phyloP scores from a whole-genome alignment of 805 yeast species.

The Cyberlindnera maclurae region DNA sequence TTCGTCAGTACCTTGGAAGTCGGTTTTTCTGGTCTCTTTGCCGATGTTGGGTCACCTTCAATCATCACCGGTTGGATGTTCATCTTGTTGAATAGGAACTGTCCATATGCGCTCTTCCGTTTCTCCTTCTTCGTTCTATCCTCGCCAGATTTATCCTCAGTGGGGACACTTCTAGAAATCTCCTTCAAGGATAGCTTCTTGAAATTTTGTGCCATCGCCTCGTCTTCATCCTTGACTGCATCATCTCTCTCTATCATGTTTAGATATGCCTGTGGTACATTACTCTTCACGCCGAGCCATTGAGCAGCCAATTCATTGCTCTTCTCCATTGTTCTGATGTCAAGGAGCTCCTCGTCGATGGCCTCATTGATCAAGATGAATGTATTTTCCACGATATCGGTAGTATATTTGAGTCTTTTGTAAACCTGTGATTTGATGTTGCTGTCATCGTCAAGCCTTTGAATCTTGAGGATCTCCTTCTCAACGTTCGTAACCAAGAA shows the following conservation, averaged over 20 bases:
- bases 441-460: constrained; percentile 16
- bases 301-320: constrained; percentile 30
- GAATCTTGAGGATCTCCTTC: constrained; percentile 20
- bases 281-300: constrained; percentile 24
- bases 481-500: constrained; percentile 24
- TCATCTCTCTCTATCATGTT: constrained; percentile 12
- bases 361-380: constrained; percentile 32
- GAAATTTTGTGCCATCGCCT: constrained; percentile 11
- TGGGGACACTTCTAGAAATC: constrained; percentile 5
- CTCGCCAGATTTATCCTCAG: constrained; percentile 3
- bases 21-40: constrained; percentile 15
- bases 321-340: constrained; percentile 28
- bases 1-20: constrained; percentile 7
- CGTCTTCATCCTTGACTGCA: background rate
- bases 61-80: constrained; percentile 33
- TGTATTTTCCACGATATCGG: constrained; percentile 33
- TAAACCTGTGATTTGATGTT: constrained; percentile 22
- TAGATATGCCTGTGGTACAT: constrained; percentile 19
- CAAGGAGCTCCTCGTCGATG: constrained; percentile 34
- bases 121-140: constrained; percentile 16
- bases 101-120: constrained; percentile 29
- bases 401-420: constrained; percentile 29
- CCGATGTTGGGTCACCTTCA: constrained; percentile 27
- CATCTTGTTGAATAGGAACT: constrained; percentile 33
- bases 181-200: constrained; percentile 19